These are phyloP conservation scores for Apocynum venetum DNA, from an alignment of 257 asterid genomes.

Conservation along the genomic window DNA sequence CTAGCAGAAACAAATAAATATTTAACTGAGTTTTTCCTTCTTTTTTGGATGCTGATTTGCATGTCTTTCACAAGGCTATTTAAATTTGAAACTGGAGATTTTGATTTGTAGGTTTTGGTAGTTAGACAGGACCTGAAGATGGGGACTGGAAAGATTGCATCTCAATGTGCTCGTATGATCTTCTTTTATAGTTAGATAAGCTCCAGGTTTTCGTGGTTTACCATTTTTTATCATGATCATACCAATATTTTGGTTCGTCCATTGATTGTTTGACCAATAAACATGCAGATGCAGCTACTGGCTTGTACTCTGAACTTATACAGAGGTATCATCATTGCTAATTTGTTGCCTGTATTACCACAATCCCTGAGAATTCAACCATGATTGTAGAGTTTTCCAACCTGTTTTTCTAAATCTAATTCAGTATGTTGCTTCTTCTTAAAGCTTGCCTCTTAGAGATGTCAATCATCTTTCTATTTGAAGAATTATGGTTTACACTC, in stretches of 20 bases:
- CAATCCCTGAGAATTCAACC: background rate
- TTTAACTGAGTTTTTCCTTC: background rate
- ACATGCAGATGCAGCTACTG: constrained; percentile 93
- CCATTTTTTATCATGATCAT: constrained; percentile 9
- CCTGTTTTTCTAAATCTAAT: background rate
- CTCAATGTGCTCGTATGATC: constrained; percentile 97
- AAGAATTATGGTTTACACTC: background rate
- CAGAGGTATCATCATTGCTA: constrained; percentile 49
- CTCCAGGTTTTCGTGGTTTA: constrained; percentile 5
- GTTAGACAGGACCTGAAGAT: constrained; percentile 95
- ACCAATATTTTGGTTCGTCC: background rate
- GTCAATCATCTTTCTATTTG: background rate
- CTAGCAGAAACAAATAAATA: background rate
- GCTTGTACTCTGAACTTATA: constrained; percentile 80
- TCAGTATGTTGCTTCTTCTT: background rate
- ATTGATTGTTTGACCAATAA: constrained; percentile 16
- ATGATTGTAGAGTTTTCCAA: background rate
- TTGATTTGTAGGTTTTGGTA: constrained; percentile 66
- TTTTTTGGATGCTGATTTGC: background rate
- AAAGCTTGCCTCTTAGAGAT: background rate
- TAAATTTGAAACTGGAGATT: constrained; percentile 5
- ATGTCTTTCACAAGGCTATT: background rate
- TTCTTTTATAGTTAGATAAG: constrained; percentile 10
- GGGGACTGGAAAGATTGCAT: constrained; percentile 93
- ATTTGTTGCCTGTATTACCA: constrained; percentile 1